Conservation (phyloP, 441 rosid genomes). For the Erodium texanum region DNA sequence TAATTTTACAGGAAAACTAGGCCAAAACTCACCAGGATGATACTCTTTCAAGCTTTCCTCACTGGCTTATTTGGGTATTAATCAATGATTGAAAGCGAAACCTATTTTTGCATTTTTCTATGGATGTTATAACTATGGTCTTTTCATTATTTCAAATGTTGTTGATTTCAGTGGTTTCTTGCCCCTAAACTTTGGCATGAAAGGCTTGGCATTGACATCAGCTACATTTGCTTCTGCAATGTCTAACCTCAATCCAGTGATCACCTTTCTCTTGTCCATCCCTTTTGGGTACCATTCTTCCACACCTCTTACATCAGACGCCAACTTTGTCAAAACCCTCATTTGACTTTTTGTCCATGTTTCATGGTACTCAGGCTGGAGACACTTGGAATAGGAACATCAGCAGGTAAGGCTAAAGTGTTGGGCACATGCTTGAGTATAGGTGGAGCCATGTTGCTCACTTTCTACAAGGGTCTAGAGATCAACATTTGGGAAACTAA, state of each 20-base stretch:
- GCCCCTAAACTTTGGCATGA: slow-evolving; percentile 29
- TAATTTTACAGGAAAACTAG: slow-evolving; percentile 14
- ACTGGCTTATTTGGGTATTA: slow-evolving; percentile 30
- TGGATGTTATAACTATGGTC: not conserved
- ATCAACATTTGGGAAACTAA: slow-evolving; percentile 35
- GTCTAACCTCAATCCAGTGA: slow-evolving; percentile 32
- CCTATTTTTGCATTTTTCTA: slow-evolving; percentile 20
- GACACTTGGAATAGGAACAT: slow-evolving; percentile 6
- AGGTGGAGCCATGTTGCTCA: slow-evolving; percentile 29
- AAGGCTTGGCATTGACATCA: slow-evolving; percentile 40
- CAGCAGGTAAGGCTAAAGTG: slow-evolving; percentile 27
- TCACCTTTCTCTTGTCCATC: slow-evolving; percentile 39
- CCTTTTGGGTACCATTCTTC: slow-evolving; percentile 26
- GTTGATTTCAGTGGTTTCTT: slow-evolving; percentile 32
- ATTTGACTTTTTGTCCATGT: not conserved
- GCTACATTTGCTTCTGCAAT: slow-evolving; percentile 44
- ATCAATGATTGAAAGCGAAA: not conserved
- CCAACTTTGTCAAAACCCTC: not conserved
- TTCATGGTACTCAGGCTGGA: slow-evolving; percentile 16
- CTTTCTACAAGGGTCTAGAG: slow-evolving; percentile 26
- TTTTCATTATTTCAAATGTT: not conserved
- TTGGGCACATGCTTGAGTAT: slow-evolving; percentile 25
- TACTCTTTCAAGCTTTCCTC: slow-evolving; percentile 22
- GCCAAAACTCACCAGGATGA: slow-evolving; percentile 22
- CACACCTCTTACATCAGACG: not conserved